A percentile compares a stretch with the other conserved stretches of the same genome.
These are phyloP conservation scores for Yamadazyma dendronema DNA, from an alignment of 1,139 yeast species.

Conservation along the genomic window DNA sequence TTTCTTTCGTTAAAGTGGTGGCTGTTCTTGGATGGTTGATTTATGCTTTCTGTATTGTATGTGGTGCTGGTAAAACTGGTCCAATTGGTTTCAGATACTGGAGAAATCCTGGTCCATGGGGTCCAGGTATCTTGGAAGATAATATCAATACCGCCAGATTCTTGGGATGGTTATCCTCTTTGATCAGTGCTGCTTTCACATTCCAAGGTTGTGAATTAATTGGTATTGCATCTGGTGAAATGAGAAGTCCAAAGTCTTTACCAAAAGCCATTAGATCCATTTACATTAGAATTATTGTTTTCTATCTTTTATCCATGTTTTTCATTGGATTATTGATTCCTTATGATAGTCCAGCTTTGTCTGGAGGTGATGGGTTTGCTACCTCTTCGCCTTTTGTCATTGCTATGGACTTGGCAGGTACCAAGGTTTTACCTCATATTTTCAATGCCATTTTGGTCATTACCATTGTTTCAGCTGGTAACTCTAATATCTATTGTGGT, in stretches of 20 bases:
- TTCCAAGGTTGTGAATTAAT: conserved; percentile 80
- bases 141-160: conserved; percentile 55
- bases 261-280: conserved; percentile 86
- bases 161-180: conserved; percentile 62
- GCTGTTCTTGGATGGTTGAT: conserved; percentile 72
- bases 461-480: conserved; percentile 76
- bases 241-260: conserved; percentile 77
- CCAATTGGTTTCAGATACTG: conserved; percentile 86
- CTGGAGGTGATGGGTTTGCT: conserved; percentile 27
- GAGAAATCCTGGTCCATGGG: conserved; percentile 92
- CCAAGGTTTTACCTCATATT: conserved; percentile 63
- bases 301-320: conserved; percentile 76
- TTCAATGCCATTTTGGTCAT: conserved; percentile 72
- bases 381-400: conserved; percentile 53
- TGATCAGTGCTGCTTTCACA: conserved; percentile 74
- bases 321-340: conserved; percentile 86
- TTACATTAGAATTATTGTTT: conserved; percentile 72
- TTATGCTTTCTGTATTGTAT: conserved; percentile 66
- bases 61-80: conserved; percentile 69
- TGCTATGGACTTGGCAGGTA: conserved; percentile 67
- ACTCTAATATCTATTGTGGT: conserved; percentile 77
- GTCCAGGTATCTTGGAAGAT: conserved; percentile 52
- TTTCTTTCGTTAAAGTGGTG: conserved; percentile 64
- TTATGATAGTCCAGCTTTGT: conserved; percentile 55
- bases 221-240: conserved; percentile 88